These are phyloP conservation scores for Xylaria bambusicola DNA, from an alignment of 495 filamentous ascomycete genomes.

Conservation along the genomic window DNA sequence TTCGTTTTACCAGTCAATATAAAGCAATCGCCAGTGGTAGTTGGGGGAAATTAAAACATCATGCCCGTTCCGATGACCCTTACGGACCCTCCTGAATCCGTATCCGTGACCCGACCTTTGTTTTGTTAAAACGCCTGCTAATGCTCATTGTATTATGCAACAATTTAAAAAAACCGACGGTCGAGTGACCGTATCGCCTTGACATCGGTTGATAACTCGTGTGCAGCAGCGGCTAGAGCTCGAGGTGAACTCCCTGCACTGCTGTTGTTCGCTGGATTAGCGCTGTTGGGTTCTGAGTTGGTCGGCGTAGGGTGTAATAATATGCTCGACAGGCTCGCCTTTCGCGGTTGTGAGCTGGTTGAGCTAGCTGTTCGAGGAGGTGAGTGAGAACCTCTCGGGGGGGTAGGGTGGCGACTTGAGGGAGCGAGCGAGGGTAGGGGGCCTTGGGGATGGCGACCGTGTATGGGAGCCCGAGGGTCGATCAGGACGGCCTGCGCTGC, in stretches of 20 bases:
- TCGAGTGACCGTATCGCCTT: constrained; percentile 67
- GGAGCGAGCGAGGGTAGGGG: constrained; percentile 32
- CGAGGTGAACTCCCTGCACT: constrained; percentile 41
- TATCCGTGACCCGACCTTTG: not conserved
- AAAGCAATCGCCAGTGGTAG: too few relatives aligned
- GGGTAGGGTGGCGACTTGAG: constrained; percentile 25
- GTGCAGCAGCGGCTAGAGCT: constrained; percentile 27
- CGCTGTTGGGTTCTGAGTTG: constrained; percentile 44
- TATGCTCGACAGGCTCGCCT: constrained; percentile 41
- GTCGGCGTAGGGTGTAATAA: constrained; percentile 35
- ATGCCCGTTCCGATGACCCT: too few relatives aligned
- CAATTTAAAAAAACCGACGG: constrained; percentile 41
- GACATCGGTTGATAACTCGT: constrained; percentile 62
- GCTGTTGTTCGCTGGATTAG: constrained; percentile 35
- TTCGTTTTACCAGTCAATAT: too few relatives aligned
- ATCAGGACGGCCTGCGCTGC: constrained; percentile 37
- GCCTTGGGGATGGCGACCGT: constrained; percentile 31
- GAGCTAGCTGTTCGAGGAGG: constrained; percentile 33
- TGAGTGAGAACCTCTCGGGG: constrained; percentile 35
- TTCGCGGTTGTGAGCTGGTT: constrained; percentile 26
- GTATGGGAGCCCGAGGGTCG: constrained; percentile 33
- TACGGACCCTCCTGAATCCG: too few relatives aligned
- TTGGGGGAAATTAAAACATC: too few relatives aligned
- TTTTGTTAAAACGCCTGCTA: constrained; percentile 21
- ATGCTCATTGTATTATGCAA: constrained; percentile 17